Conservation (phyloP, 2,329 filamentous ascomycete species). For the Trichoderma sp. region DNA sequence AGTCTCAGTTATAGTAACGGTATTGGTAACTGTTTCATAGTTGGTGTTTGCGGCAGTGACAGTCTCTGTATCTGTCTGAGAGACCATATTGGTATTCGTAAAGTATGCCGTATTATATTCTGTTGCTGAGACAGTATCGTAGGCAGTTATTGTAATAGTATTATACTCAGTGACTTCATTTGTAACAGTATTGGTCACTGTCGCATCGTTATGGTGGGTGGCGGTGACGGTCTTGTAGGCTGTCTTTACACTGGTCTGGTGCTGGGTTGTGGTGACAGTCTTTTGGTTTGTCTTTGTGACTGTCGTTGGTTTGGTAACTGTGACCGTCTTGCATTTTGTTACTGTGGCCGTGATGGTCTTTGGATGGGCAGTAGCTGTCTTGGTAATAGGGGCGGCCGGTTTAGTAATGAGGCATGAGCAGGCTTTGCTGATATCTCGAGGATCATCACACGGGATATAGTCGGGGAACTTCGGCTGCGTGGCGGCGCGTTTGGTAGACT, state of each 20-base stretch:
- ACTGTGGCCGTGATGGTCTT: background rate
- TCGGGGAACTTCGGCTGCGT: background rate
- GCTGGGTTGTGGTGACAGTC: background rate
- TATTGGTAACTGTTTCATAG: background rate
- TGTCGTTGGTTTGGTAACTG: background rate
- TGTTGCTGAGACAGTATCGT: background rate
- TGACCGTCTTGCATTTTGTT: background rate
- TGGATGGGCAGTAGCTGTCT: background rate
- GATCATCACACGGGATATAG: background rate
- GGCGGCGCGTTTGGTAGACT: background rate
- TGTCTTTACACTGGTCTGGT: background rate
- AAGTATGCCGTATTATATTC: background rate
- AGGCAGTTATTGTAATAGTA: background rate
- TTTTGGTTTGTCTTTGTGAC: background rate
- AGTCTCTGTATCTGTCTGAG: background rate
- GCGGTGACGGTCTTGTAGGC: background rate
- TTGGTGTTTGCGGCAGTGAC: background rate
- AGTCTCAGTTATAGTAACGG: background rate
- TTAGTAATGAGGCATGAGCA: background rate
- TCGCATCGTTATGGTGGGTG: background rate
- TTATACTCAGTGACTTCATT: background rate
- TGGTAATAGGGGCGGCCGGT: background rate
- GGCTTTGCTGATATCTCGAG: background rate
- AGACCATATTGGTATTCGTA: background rate
- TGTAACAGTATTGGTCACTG: background rate